Evolutionary conservation across 2,329 filamentous ascomycete genomes (phyloP).

Genomic region (Drechslerella stenobrocha): DNA sequence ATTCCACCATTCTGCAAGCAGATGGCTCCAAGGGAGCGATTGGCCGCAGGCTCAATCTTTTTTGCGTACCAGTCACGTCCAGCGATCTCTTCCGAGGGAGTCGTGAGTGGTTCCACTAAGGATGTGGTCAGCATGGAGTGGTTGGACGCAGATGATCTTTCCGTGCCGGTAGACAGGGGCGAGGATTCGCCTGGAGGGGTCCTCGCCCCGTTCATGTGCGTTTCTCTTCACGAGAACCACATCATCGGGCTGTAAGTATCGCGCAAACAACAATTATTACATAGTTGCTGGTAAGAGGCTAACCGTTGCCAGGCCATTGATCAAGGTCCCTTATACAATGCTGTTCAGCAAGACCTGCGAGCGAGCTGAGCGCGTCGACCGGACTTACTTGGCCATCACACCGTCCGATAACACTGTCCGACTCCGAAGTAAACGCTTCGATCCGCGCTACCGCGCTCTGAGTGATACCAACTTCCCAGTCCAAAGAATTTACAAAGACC

Average conservation of each 20-base stretch:
- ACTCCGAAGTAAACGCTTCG: conserved; percentile 27
- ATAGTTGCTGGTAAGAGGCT: background rate
- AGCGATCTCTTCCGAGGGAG: conserved; percentile 24
- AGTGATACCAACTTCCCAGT: conserved; percentile 20
- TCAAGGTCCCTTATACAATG: conserved; percentile 42
- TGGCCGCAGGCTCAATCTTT: conserved; percentile 26
- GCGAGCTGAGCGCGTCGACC: conserved; percentile 36
- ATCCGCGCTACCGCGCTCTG: conserved; percentile 23
- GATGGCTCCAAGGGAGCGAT: conserved; percentile 35
- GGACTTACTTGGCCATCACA: conserved; percentile 32
- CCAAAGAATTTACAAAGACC: conserved; percentile 43
- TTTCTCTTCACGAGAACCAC: conserved; percentile 34
- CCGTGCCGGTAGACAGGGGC: conserved; percentile 9
- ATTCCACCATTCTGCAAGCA: background rate
- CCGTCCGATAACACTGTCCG: conserved; percentile 36
- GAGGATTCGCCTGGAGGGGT: conserved; percentile 6
- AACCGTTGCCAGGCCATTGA: conserved; percentile 22
- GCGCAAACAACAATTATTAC: background rate
- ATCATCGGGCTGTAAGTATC: conserved; percentile 37
- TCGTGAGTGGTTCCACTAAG: conserved; percentile 27
- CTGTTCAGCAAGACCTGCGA: conserved; percentile 43
- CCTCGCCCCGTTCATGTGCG: conserved; percentile 39
- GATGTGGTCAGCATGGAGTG: conserved; percentile 43
- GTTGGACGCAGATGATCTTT: conserved; percentile 38
- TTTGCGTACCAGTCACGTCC: conserved; percentile 33